Percentiles rank a stretch among this genome's conserved stretches.
Evolutionary conservation across 208 protist species (phyloP).

Genomic region (Crithidia sp.): DNA sequence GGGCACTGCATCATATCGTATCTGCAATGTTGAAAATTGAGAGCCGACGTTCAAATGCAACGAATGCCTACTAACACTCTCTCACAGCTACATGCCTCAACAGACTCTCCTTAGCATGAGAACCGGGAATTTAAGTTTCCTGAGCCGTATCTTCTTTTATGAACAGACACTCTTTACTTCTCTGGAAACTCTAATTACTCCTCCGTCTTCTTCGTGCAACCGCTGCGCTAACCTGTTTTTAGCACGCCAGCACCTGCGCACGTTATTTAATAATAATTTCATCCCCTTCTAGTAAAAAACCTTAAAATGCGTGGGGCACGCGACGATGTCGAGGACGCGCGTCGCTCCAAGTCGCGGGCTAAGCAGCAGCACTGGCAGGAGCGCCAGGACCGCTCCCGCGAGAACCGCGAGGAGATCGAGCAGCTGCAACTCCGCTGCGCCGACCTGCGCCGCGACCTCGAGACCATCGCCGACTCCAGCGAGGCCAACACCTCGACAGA

Average conservation of each 20-base stretch:
- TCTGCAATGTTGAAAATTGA: no score
- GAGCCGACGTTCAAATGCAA: no score
- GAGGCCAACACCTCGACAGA: slow-evolving; percentile 55
- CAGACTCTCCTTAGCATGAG: no score
- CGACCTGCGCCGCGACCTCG: slow-evolving; percentile 53
- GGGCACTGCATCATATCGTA: no score
- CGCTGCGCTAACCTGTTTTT: neutral
- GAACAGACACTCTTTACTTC: neutral
- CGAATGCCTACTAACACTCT: no score
- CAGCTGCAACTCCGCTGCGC: slow-evolving; percentile 40
- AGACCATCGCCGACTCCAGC: slow-evolving; percentile 45
- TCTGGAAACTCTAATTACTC: neutral
- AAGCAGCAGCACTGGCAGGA: slow-evolving; percentile 80
- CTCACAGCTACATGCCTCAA: no score
- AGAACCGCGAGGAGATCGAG: slow-evolving; percentile 76
- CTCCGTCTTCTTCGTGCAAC: slow-evolving; percentile 17
- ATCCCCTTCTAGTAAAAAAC: no score
- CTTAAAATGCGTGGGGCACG: slow-evolving; percentile 15
- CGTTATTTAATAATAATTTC: no score
- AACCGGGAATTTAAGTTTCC: no score
- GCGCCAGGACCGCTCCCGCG: slow-evolving; percentile 80
- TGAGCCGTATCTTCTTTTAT: neutral
- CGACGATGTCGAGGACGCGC: slow-evolving; percentile 52
- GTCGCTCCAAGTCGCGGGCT: slow-evolving; percentile 46
- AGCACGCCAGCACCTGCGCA: neutral